These are phyloP conservation scores for Rutstroemia sydowiana DNA, from an alignment of 2,329 filamentous ascomycete genomes.

Conservation along the genomic window DNA sequence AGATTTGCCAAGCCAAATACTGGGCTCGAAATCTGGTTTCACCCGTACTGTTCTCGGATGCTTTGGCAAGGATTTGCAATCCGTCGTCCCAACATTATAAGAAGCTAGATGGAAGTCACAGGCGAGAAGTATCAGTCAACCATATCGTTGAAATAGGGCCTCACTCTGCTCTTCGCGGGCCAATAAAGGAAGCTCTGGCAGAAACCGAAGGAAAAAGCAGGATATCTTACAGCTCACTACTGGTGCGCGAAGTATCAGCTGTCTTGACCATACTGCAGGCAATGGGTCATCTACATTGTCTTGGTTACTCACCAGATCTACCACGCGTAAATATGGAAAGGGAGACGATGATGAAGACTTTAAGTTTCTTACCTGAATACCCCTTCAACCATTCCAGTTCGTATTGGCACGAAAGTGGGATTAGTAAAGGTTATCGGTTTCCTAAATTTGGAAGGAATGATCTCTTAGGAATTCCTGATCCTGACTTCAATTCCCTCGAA, in stretches of 20 bases:
- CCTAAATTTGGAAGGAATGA: background rate
- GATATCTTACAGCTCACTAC: slow-evolving; percentile 5
- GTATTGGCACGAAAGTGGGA: slow-evolving; percentile 46
- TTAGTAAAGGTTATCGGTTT: background rate
- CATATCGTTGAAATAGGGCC: slow-evolving; percentile 12
- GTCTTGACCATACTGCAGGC: background rate
- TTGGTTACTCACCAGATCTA: slow-evolving; percentile 33
- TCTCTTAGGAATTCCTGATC: background rate
- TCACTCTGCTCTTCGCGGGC: slow-evolving; percentile 7
- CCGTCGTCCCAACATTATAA: background rate
- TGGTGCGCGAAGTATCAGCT: background rate
- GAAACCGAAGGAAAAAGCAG: background rate
- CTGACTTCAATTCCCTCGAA: background rate
- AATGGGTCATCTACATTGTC: background rate
- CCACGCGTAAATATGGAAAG: slow-evolving; percentile 40
- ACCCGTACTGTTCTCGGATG: slow-evolving; percentile 26
- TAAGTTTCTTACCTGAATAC: slow-evolving; percentile 40
- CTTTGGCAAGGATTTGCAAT: background rate
- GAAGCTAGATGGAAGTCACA: background rate
- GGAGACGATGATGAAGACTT: background rate
- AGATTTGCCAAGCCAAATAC: slow-evolving; percentile 28
- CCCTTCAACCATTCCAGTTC: slow-evolving; percentile 45
- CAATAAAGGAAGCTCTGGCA: slow-evolving; percentile 2
- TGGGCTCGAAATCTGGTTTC: slow-evolving; percentile 39
- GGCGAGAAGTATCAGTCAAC: background rate